Conservation (phyloP, 2,329 filamentous ascomycete genomes). For the Trichoderma sp. region DNA sequence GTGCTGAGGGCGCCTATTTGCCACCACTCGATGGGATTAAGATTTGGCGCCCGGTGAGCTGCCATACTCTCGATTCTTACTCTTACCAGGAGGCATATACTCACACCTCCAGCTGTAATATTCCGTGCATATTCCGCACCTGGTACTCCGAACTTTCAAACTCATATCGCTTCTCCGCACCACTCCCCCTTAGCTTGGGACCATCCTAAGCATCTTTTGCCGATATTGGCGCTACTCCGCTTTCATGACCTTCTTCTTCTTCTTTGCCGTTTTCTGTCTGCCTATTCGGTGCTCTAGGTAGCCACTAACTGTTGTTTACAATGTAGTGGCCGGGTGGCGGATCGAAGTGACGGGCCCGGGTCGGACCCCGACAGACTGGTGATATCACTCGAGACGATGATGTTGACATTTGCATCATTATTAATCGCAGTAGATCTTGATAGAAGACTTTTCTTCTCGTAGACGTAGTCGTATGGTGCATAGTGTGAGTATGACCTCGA, state of each 20-base stretch:
- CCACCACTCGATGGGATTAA: background rate
- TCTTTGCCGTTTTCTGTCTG: background rate
- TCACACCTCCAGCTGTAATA: background rate
- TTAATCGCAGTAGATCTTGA: background rate
- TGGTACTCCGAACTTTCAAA: background rate
- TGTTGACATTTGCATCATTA: background rate
- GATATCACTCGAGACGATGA: background rate
- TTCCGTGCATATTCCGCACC: background rate
- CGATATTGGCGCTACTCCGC: background rate
- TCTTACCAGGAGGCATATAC: background rate
- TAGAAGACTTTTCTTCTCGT: background rate
- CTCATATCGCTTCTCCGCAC: background rate
- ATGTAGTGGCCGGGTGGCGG: background rate
- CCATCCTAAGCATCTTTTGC: background rate
- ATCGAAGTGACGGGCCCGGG: conserved; percentile 6
- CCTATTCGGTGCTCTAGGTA: background rate
- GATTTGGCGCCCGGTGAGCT: background rate
- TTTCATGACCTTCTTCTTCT: background rate
- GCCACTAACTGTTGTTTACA: background rate
- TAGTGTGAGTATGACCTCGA: background rate
- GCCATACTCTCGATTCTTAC: background rate
- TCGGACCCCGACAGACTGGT: background rate
- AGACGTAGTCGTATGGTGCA: background rate
- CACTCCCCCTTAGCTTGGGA: background rate
- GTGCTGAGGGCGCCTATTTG: background rate